Evolutionary conservation across 78 protist genomes (phyloP).

Genomic region (Carpediemonas membranifera): DNA sequence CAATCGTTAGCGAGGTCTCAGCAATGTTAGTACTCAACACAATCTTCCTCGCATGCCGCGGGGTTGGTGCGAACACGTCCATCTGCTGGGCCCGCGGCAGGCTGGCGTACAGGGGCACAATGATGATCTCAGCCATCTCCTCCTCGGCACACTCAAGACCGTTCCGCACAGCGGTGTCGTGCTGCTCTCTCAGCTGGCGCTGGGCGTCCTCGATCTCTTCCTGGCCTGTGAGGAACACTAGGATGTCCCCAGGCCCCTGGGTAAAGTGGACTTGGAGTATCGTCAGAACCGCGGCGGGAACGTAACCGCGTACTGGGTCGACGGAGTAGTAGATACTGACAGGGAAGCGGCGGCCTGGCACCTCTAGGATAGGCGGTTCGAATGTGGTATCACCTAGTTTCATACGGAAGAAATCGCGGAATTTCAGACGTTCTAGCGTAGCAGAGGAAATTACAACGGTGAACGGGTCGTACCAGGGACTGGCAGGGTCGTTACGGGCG

Average conservation of each 20-base stretch:
- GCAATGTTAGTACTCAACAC: slow-evolving; percentile 86
- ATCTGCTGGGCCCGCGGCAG: background rate
- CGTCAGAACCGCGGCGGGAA: slow-evolving; percentile 84
- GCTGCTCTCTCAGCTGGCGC: no score
- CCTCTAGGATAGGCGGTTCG: slow-evolving; percentile 25
- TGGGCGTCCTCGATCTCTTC: slow-evolving; percentile 54
- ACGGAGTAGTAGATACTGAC: slow-evolving; percentile 85
- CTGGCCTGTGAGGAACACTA: slow-evolving; percentile 91
- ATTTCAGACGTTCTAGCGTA: slow-evolving; percentile 91
- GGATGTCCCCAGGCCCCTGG: slow-evolving; percentile 85
- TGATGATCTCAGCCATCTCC: background rate
- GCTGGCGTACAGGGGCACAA: background rate
- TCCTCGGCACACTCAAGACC: no score
- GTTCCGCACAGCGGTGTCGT: no score
- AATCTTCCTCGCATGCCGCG: slow-evolving; percentile 57
- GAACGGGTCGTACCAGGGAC: no score
- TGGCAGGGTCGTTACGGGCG: slow-evolving; percentile 62
- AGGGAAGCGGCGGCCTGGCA: slow-evolving; percentile 83
- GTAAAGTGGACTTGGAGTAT: slow-evolving; percentile 68
- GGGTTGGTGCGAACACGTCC: slow-evolving; percentile 39
- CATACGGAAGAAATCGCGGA: no score
- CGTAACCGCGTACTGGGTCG: slow-evolving; percentile 80
- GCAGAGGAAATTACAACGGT: slow-evolving; percentile 92
- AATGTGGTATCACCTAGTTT: no score
- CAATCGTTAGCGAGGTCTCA: slow-evolving; percentile 77